Evolutionary conservation across 2,329 filamentous ascomycete species (phyloP), one percentile per base, ranked within the genome.

Genomic region (Claviceps spartinae): DNA sequence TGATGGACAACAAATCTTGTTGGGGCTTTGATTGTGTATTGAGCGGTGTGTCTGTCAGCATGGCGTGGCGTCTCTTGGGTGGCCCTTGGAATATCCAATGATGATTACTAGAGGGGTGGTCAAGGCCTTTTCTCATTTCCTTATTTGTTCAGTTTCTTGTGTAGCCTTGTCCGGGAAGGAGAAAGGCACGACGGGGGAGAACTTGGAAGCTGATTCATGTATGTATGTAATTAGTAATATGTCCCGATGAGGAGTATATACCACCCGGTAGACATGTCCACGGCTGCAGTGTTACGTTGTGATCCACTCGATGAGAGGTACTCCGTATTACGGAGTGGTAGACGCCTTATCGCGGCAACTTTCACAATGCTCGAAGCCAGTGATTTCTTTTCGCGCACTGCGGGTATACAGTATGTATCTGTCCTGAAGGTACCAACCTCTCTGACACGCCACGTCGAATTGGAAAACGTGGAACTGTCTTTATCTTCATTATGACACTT

Each of bases 31-130:
- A 13, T 44, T 48, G 26, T 38, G 30, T 13, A 46, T 38, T 41
- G 30, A 40, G 41, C 9, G n/a, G 38, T 5, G 47, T 40, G 26
- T 52, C 45, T 22, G 24, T 42, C 11, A 50, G 51, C 51, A 50
- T 50, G 51, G 47, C 47, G 24, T 7, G 51, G 47, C 51, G 51
- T 53, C 42, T 50, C 14, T 50, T 47, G 38, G 18, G 14, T 13
- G 20, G 41, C 41, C 11, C 14, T 30, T 40, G 49, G 30, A 40
- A n/a, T 40, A 14, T 38, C 34, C 30, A 34, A 34, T 34, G 30
- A 26, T 11, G 16, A 42, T 34, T 36, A 18, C 16, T 18, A 34
- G 30, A 26, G 8, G 40, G 26, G 26, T 8, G 41, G 24, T 8
- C 16, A 45, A 4, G 24, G 7, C 13, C n/a, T 45, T 26, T 45